Evolutionary conservation across 768 basidiomycete species (phyloP), one percentile per base, ranked within the genome.

Genomic region (Rubroboletus satanas): DNA sequence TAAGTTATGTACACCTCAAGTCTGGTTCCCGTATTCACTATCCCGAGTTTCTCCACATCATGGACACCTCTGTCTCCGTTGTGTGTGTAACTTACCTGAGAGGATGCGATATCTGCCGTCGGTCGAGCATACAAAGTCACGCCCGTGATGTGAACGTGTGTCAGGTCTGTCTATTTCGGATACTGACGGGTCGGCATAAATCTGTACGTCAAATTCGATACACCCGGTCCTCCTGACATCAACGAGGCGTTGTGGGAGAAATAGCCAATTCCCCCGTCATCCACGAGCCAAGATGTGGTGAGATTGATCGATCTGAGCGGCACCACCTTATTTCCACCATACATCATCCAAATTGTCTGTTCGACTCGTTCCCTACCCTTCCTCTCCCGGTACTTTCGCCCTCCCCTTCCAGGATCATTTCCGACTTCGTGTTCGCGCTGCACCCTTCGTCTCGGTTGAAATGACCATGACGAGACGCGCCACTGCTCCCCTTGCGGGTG

Each of bases 201-300:
- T 47, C 48, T 35, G 5, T 33, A 43, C 47, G 38, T 29, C 64
- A 49, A 44, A 47, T 52, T 52, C 10, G 50, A 38, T 32, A 43
- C 21, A 29, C 38, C 18, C 9, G 3, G 37, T 45, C 56, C 59
- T 61, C 50, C 56, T 45, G 55, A 14, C 46, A 51, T 49, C 50
- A 65, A 54, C 47, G 66, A 62, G 65, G 66, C 47, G 5, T 41
- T 54, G 51, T 43, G 53, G 48, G 51, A 44, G 52, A 41, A 15
- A 42, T 45, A 28, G 11, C 10, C 26, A 43, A 18, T 36, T 41
- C 26, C 47, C 29, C 26, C 42, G 31, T 51, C 11, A 41, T 31
- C 44, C 51, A 32, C 42, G 3, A 46, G 43, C 26, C 49, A 54
- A 5, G 52, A 41, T 46, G 54, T 35, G 44, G 52, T 47, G 18